A percentile compares a stretch with the other conserved stretches of the same genome.
phyloP scores from a whole-genome alignment of 176 grass and related monocot species.

The Phoenix dactylifera region DNA sequence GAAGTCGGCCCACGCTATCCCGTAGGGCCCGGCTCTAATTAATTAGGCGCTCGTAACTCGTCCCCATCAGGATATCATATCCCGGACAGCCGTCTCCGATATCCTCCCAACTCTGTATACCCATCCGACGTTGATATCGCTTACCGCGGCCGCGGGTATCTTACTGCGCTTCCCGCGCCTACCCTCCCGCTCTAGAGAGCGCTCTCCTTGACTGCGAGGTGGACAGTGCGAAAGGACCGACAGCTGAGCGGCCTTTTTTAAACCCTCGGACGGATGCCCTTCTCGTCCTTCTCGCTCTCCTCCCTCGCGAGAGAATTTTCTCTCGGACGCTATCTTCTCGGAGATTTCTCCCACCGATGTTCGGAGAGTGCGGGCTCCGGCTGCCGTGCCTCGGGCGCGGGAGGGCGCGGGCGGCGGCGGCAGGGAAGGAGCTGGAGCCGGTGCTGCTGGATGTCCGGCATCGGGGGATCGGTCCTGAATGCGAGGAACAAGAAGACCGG shows the following conservation, averaged over 20 bases:
- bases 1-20: too few relatives aligned
- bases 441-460: constrained; percentile 88
- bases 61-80: too few relatives aligned
- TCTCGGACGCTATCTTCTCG: background rate
- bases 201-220: background rate
- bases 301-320: background rate
- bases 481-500: constrained; percentile 53
- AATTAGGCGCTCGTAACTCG: too few relatives aligned
- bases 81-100: too few relatives aligned
- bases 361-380: constrained; percentile 28
- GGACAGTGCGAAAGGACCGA: background rate
- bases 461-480: constrained; percentile 79
- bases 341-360: constrained; percentile 11
- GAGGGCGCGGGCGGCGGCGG: background rate
- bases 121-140: background rate
- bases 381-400: constrained; percentile 31
- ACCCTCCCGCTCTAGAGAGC: background rate
- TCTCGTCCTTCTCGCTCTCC: background rate
- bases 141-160: background rate
- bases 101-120: too few relatives aligned
- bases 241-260: too few relatives aligned
- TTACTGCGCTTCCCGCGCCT: background rate
- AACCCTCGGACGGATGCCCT: background rate
- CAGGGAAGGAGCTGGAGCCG: constrained; percentile 27
- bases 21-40: too few relatives aligned